A percentile compares a stretch with the other conserved stretches of the same genome.
phyloP scores from a whole-genome alignment of 1,139 yeast species.

The Kodamaea arcana region DNA sequence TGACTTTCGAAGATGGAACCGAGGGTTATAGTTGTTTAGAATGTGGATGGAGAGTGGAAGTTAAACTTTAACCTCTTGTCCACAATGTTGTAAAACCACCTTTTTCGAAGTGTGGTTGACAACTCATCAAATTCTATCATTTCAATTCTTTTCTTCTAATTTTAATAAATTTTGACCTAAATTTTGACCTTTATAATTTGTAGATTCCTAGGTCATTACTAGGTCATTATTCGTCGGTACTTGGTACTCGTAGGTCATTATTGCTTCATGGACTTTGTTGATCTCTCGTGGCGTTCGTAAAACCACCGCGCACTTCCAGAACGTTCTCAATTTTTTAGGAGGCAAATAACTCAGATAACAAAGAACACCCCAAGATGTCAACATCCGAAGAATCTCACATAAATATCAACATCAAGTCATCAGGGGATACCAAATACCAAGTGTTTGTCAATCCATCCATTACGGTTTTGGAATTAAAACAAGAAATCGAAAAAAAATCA shows the following conservation, averaged over 20 bases:
- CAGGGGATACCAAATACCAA: constrained; percentile 79
- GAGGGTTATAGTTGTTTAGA: constrained; percentile 60
- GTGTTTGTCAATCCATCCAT: constrained; percentile 50
- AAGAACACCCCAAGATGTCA: constrained; percentile 17
- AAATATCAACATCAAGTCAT: constrained; percentile 42
- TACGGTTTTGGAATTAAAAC: constrained; percentile 69
- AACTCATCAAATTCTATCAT: background rate
- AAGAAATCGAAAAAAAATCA: constrained; percentile 53
- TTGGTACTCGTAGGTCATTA: no score
- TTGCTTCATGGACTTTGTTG: no score
- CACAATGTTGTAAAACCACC: background rate
- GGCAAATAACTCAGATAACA: constrained; percentile 1
- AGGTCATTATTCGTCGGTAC: no score
- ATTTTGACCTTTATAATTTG: no score
- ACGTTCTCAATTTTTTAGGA: background rate
- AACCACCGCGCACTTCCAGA: constrained; percentile 1
- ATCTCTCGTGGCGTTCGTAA: no score
- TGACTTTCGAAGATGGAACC: constrained; percentile 38
- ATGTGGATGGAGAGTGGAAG: constrained; percentile 54
- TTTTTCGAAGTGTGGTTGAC: background rate
- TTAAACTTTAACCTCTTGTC: no score
- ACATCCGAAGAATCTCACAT: constrained; percentile 7
- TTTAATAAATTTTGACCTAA: no score
- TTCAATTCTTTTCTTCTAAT: background rate
- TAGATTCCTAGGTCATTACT: no score